phyloP scores from a whole-genome alignment of 345 rosid genomes.

The Cardamine resedifolia region DNA sequence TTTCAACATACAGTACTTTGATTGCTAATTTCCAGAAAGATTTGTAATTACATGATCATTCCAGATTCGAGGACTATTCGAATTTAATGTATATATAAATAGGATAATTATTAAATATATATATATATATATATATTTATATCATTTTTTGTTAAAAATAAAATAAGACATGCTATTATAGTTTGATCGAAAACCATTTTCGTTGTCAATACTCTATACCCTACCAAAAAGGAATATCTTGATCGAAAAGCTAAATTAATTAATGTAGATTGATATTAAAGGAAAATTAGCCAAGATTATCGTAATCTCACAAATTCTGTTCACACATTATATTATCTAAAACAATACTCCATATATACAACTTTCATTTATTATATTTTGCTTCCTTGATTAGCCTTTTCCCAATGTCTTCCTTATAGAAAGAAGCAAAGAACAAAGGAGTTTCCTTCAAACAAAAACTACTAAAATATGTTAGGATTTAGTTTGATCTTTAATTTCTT shows the following conservation, averaged over 20 bases:
- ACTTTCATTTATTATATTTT: constrained; percentile 13
- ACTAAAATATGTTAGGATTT: constrained; percentile 28
- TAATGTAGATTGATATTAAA: constrained; percentile 33
- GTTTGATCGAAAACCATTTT: constrained; percentile 16
- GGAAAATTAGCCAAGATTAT: constrained; percentile 23
- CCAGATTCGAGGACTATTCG: constrained; percentile 6
- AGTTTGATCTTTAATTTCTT: constrained; percentile 13
- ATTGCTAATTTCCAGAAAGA: constrained; percentile 9
- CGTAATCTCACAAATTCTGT: constrained; percentile 24
- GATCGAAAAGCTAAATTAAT: constrained; percentile 16
- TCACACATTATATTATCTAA: constrained; percentile 32
- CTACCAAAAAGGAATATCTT: constrained; percentile 34
- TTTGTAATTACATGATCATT: constrained; percentile 19
- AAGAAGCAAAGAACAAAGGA: constrained; percentile 57
- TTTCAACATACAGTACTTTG: neutral
- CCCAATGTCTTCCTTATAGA: constrained; percentile 42
- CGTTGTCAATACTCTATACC: constrained; percentile 30
- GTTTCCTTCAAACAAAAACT: constrained; percentile 32
- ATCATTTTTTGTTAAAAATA: neutral
- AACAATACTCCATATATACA: neutral
- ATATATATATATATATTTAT: too few relatives aligned
- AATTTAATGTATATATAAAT: neutral
- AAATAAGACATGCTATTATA: neutral
- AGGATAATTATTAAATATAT: neutral
- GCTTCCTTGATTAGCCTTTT: constrained; percentile 39